Conservation (phyloP, 1,284 basidiomycete species). For the Meira nashicola region DNA sequence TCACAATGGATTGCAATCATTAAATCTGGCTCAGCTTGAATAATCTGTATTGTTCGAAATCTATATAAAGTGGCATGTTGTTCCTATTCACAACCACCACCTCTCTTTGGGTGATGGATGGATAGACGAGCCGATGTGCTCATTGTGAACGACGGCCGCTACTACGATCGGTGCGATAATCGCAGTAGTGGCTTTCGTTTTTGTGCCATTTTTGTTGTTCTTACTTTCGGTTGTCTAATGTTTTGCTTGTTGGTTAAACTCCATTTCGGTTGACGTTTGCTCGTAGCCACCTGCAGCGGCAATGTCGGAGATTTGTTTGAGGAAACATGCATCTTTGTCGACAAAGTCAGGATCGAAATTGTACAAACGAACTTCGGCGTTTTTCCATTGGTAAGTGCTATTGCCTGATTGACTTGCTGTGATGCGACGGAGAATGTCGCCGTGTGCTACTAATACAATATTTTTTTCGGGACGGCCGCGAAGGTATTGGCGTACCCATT, state of each 20-base stretch:
- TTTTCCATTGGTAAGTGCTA: slow-evolving; percentile 33
- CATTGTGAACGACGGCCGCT: too few relatives aligned
- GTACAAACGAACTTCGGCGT: slow-evolving; percentile 48
- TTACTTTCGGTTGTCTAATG: too few relatives aligned
- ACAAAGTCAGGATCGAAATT: slow-evolving; percentile 37
- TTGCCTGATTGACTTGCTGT: slow-evolving; percentile 23
- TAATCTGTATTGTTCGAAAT: too few relatives aligned
- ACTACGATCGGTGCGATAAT: too few relatives aligned
- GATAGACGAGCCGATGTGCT: too few relatives aligned
- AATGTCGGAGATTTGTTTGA: slow-evolving; percentile 29
- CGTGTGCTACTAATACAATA: slow-evolving; percentile 51
- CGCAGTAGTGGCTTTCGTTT: too few relatives aligned
- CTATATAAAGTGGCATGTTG: too few relatives aligned
- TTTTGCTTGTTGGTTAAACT: background rate
- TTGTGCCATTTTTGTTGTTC: too few relatives aligned
- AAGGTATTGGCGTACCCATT: slow-evolving; percentile 50
- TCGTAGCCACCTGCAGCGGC: slow-evolving; percentile 39
- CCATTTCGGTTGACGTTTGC: slow-evolving; percentile 38
- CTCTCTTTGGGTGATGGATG: too few relatives aligned
- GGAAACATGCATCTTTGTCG: slow-evolving; percentile 31
- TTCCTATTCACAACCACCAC: too few relatives aligned
- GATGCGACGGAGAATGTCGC: slow-evolving; percentile 49
- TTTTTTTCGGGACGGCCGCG: slow-evolving; percentile 42
- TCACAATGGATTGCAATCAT: too few relatives aligned
- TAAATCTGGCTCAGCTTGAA: too few relatives aligned